These are phyloP conservation scores for Boletus pseudopeckii DNA, from an alignment of 768 basidiomycete species.

Conservation along the genomic window DNA sequence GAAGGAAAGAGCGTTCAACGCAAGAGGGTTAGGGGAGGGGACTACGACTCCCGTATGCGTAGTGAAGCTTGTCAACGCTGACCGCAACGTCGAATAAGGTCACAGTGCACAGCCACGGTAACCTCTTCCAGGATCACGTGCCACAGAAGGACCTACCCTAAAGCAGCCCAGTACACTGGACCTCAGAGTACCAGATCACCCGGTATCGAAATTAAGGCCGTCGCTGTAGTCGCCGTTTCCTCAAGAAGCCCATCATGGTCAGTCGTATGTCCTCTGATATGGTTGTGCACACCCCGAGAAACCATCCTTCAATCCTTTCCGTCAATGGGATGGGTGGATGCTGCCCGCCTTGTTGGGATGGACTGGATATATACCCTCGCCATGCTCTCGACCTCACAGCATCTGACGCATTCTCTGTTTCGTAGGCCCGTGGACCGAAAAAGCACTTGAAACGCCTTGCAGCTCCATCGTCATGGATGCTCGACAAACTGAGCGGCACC, in stretches of 20 bases:
- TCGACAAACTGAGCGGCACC: slow-evolving; percentile 95
- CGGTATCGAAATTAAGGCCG: slow-evolving; percentile 23
- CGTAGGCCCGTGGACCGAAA: slow-evolving; percentile 94
- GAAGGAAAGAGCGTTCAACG: background rate
- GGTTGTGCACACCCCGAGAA: background rate
- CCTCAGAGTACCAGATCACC: background rate
- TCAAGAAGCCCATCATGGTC: slow-evolving; percentile 34
- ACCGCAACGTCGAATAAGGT: background rate
- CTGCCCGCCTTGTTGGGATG: slow-evolving; percentile 15
- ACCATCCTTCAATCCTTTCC: background rate
- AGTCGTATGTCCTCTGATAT: slow-evolving; percentile 18
- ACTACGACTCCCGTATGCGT: background rate
- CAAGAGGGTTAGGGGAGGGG: background rate
- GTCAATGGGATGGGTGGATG: slow-evolving; percentile 29
- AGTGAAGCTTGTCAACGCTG: background rate
- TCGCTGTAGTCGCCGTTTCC: slow-evolving; percentile 16
- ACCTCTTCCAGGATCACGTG: slow-evolving; percentile 20
- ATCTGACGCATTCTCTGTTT: slow-evolving; percentile 21
- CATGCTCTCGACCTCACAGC: background rate
- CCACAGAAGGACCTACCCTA: slow-evolving; percentile 19
- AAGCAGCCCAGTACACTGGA: slow-evolving; percentile 5
- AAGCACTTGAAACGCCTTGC: slow-evolving; percentile 98
- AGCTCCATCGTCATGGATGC: slow-evolving; percentile 99
- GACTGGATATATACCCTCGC: slow-evolving; percentile 2
- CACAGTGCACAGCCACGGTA: slow-evolving; percentile 10